Percentiles rank a stretch among this genome's conserved stretches.
phyloP scores from a whole-genome alignment of 768 basidiomycete species.

The Termitomyces sp. region DNA sequence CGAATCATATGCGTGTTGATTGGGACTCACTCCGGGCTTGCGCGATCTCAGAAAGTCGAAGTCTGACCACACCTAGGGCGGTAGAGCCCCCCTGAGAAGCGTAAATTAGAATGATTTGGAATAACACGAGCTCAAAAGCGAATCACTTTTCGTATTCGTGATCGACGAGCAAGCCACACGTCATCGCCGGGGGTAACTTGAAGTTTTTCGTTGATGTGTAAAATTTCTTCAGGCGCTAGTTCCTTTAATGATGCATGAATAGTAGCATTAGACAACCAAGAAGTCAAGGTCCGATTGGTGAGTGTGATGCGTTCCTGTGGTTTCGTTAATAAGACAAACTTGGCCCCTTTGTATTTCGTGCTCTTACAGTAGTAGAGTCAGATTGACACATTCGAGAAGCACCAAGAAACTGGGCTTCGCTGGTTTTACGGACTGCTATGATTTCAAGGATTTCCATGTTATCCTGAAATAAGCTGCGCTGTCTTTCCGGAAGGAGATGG shows the following conservation, averaged over 20 bases:
- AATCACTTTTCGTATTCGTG: conserved; percentile 47
- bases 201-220: conserved; percentile 35
- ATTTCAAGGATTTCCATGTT: conserved; percentile 37
- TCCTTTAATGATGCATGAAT: conserved; percentile 15
- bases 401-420: conserved; percentile 34
- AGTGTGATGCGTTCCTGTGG: conserved; percentile 45
- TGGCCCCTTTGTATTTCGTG: neutral
- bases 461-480: conserved; percentile 22
- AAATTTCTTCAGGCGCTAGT: conserved; percentile 19
- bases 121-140: conserved; percentile 3
- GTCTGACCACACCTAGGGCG: conserved; percentile 64
- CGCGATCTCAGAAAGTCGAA: conserved; percentile 62
- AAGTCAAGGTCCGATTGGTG: conserved; percentile 36
- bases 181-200: conserved; percentile 45
- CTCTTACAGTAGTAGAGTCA: conserved; percentile 26
- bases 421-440: conserved; percentile 37
- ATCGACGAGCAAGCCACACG: conserved; percentile 53
- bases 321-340: conserved; percentile 13
- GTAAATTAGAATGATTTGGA: conserved; percentile 16
- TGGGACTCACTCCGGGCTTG: conserved; percentile 50
- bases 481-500: conserved; percentile 28
- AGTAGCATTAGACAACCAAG: conserved; percentile 41
- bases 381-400: conserved; percentile 31
- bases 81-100: conserved; percentile 78
- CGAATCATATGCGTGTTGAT: conserved; percentile 1